Evolutionary conservation across 768 basidiomycete species (phyloP).

Genomic region (Melanogaster broomeanus): DNA sequence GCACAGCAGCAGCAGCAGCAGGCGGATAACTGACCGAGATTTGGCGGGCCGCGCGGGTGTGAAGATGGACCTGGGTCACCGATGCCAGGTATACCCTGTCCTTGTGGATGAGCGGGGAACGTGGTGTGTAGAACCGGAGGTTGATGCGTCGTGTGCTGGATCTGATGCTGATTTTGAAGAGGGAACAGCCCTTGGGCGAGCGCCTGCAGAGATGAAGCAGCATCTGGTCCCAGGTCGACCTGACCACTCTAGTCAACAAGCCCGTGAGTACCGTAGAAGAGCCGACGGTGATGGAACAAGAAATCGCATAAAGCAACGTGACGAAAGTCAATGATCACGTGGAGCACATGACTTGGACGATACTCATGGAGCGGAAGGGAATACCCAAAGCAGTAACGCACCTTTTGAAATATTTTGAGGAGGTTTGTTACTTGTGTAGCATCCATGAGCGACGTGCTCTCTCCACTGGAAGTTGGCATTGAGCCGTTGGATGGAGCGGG

Average conservation of each 20-base stretch:
- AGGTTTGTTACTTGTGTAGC: conserved; percentile 60
- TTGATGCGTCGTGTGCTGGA: conserved; percentile 24
- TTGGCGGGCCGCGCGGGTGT: conserved; percentile 68
- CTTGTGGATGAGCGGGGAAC: conserved; percentile 21
- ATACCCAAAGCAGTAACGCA: conserved; percentile 27
- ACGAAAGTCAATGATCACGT: conserved; percentile 27
- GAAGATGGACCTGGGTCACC: conserved; percentile 74
- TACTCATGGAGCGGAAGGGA: not conserved
- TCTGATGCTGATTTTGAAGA: conserved; percentile 32
- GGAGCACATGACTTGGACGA: conserved; percentile 11
- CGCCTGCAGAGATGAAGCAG: conserved; percentile 58
- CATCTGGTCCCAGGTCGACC: conserved; percentile 60
- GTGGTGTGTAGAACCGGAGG: conserved; percentile 43
- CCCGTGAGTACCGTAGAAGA: conserved; percentile 8
- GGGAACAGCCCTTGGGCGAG: conserved; percentile 46
- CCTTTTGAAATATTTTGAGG: conserved; percentile 62
- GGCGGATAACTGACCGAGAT: conserved; percentile 58
- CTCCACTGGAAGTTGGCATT: conserved; percentile 6
- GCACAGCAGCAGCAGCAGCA: conserved; percentile 43
- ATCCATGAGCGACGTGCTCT: conserved; percentile 36
- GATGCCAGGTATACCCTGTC: conserved; percentile 49
- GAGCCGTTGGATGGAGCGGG: conserved; percentile 8
- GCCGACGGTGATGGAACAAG: not conserved
- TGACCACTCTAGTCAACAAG: conserved; percentile 40
- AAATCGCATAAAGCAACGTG: conserved; percentile 11